phyloP scores from a whole-genome alignment of 208 protist species.

The Leishmania gerbilli region DNA sequence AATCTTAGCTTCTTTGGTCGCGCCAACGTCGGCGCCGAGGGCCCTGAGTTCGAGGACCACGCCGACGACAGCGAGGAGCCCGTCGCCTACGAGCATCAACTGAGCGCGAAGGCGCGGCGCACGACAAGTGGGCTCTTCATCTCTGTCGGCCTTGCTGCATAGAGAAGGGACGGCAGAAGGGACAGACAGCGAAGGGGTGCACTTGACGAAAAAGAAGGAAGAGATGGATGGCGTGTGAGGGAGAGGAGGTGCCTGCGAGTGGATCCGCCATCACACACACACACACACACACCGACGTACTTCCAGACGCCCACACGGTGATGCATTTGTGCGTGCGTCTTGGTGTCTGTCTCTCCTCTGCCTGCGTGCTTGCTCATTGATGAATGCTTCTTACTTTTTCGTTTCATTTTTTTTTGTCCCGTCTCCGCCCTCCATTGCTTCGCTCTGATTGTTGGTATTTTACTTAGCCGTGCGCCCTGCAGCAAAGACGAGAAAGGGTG shows the following conservation, averaged over 20 bases:
- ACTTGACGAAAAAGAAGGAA: not conserved
- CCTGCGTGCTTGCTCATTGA: no score
- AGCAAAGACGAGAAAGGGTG: not conserved
- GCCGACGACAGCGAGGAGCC: conserved; percentile 58
- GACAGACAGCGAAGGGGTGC: not conserved
- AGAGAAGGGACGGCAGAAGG: not conserved
- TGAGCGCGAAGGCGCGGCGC: conserved; percentile 33
- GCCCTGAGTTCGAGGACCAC: conserved; percentile 53
- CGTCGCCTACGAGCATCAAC: conserved; percentile 39
- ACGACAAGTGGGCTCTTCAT: conserved; percentile 32
- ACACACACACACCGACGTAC: no score
- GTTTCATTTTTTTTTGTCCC: not conserved
- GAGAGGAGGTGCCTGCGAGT: not conserved
- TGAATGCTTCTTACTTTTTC: not conserved
- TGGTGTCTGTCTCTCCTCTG: not conserved
- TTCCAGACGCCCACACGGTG: not conserved
- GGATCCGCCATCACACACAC: not conserved
- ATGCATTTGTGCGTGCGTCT: not conserved
- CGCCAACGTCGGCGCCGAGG: conserved; percentile 43
- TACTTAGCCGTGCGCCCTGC: not conserved
- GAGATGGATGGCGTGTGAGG: not conserved
- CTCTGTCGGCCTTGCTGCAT: conserved; percentile 27
- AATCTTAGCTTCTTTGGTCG: conserved; percentile 66
- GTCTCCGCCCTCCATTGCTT: not conserved
- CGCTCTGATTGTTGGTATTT: no score